A percentile compares a stretch with the other conserved stretches of the same genome.
Conservation (phyloP, 2,329 filamentous ascomycete species). For the Dendryphion nanum region DNA sequence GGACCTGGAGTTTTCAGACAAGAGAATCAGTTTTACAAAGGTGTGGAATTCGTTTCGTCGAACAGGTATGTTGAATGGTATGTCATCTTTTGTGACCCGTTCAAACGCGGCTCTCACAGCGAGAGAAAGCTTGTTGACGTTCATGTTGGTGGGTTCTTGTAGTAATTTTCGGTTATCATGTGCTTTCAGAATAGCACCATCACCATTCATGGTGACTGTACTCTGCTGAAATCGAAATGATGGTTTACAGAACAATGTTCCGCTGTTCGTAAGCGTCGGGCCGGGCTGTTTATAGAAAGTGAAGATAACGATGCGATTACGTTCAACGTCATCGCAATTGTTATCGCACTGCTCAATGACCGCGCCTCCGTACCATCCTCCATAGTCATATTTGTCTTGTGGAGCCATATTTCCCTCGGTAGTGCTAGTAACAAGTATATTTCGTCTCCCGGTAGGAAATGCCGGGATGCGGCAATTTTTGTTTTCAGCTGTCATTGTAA, state of each 20-base stretch:
- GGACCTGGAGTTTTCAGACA: not conserved
- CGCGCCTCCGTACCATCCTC: not conserved
- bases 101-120: not conserved
- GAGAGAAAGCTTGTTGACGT: not conserved
- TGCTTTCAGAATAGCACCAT: not conserved
- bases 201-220: not conserved
- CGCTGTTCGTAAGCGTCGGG: conserved; percentile 2
- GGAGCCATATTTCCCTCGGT: not conserved
- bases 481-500: not conserved
- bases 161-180: not conserved
- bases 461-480: not conserved
- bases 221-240: not conserved
- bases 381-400: not conserved
- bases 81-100: no score
- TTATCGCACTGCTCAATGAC: not conserved
- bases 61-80: no score
- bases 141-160: not conserved
- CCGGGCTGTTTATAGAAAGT: not conserved
- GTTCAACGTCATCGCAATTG: not conserved
- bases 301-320: conserved; percentile 1
- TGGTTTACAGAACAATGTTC: conserved; percentile 4
- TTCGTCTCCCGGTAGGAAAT: not conserved
- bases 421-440: not conserved
- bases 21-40: no score
- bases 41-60: no score